These are phyloP conservation scores for Colletotrichum musicola DNA, from an alignment of 2,329 filamentous ascomycete species.

Conservation along the genomic window DNA sequence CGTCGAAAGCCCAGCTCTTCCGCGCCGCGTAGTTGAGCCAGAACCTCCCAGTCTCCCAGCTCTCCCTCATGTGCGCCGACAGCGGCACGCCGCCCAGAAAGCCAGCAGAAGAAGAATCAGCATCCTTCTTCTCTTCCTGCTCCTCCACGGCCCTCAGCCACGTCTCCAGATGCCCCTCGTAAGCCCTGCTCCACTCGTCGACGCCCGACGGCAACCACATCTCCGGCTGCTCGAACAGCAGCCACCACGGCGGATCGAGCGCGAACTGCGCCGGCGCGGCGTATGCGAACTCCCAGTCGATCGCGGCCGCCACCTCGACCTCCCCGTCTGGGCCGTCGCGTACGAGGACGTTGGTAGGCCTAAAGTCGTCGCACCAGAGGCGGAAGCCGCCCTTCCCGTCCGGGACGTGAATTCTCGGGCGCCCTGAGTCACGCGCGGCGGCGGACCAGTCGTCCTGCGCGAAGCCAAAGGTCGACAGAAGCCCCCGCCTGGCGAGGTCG, in stretches of 20 bases:
- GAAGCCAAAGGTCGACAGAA: slow-evolving; percentile 19
- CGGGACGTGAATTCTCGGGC: not conserved
- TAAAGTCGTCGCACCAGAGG: slow-evolving; percentile 51
- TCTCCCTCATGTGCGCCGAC: slow-evolving; percentile 51
- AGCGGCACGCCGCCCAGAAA: slow-evolving; percentile 36
- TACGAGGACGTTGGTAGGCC: slow-evolving; percentile 48
- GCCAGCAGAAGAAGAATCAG: too few relatives aligned
- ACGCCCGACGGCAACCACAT: slow-evolving; percentile 47
- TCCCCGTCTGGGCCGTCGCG: slow-evolving; percentile 43
- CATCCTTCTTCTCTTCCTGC: slow-evolving; percentile 43
- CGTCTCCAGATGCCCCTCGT: slow-evolving; percentile 48
- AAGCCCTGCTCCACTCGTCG: slow-evolving; percentile 47
- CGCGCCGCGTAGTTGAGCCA: slow-evolving; percentile 52
- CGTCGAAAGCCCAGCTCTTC: slow-evolving; percentile 54
- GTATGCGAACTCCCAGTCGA: slow-evolving; percentile 27
- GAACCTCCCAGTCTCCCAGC: slow-evolving; percentile 50
- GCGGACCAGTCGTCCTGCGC: slow-evolving; percentile 21
- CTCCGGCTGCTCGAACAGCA: slow-evolving; percentile 50
- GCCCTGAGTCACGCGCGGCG: not conserved
- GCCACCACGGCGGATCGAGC: slow-evolving; percentile 54
- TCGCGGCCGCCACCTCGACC: slow-evolving; percentile 48
- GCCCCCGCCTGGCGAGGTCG: slow-evolving; percentile 6
- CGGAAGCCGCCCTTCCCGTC: slow-evolving; percentile 30
- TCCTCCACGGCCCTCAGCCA: slow-evolving; percentile 49
- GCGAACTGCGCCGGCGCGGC: slow-evolving; percentile 41